These are phyloP conservation scores for Nicotiana undulata DNA, from an alignment of 257 asterid genomes.

Conservation along the genomic window DNA sequence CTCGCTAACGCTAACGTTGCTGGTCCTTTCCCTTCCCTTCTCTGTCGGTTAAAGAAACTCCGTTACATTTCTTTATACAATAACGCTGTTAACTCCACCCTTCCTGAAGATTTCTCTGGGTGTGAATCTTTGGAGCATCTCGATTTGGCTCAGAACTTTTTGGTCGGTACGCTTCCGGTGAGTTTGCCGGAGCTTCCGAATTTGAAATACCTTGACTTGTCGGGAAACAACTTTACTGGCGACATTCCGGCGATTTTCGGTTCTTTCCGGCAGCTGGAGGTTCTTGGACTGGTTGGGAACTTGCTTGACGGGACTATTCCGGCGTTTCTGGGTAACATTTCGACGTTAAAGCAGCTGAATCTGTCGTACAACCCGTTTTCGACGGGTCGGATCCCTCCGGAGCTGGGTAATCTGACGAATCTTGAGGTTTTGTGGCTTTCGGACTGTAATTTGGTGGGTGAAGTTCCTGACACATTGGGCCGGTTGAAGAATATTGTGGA, in stretches of 20 bases:
- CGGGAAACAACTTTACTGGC: conserved; percentile 93
- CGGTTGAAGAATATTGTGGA: conserved; percentile 53
- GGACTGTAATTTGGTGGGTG: conserved; percentile 63
- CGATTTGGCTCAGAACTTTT: conserved; percentile 73
- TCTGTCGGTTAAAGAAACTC: conserved; percentile 57
- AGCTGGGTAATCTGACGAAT: conserved; percentile 67
- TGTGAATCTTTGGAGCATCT: conserved; percentile 70
- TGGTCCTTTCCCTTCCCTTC: conserved; percentile 73
- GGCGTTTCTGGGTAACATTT: conserved; percentile 57
- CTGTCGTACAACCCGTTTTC: conserved; percentile 79
- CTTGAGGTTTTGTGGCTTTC: conserved; percentile 86
- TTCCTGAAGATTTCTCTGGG: conserved; percentile 32
- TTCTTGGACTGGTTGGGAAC: conserved; percentile 72
- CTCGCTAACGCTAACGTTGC: conserved; percentile 69
- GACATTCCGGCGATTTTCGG: conserved; percentile 71
- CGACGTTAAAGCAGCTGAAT: conserved; percentile 75
- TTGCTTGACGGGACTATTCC: conserved; percentile 75
- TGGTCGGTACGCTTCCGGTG: conserved; percentile 63
- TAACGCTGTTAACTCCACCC: conserved; percentile 61
- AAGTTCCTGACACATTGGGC: conserved; percentile 73
- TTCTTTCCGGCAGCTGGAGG: conserved; percentile 64
- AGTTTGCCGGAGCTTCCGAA: conserved; percentile 50
- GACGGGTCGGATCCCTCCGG: conserved; percentile 82
- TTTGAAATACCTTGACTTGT: conserved; percentile 67
- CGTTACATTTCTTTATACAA: conserved; percentile 60